Conservation (phyloP, 179 eudicot species). For the Heliamphora pulchella region DNA sequence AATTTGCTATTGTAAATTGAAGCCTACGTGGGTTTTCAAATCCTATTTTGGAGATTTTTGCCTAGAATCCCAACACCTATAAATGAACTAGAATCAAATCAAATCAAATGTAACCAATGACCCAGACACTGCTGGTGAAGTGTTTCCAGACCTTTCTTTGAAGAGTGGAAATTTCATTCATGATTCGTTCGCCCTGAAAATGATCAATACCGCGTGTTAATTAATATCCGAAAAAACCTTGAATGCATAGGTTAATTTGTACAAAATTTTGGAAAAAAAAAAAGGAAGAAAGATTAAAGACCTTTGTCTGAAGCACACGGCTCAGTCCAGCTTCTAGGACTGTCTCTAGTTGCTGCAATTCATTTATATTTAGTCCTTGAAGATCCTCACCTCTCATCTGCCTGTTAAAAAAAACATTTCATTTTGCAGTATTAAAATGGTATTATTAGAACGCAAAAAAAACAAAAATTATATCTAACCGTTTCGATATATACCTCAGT, state of each 20-base stretch:
- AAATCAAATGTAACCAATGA: background rate
- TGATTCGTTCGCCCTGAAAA: slow-evolving; percentile 45
- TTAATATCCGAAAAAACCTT: background rate
- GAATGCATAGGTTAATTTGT: background rate
- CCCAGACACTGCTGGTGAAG: background rate
- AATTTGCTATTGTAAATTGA: too few species aligned
- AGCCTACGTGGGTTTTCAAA: too few species aligned
- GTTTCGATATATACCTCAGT: slow-evolving; percentile 29
- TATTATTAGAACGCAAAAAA: background rate
- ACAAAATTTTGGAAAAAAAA: background rate
- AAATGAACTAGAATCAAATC: background rate
- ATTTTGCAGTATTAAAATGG: background rate
- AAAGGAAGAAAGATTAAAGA: background rate
- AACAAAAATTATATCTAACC: background rate
- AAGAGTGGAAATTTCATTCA: slow-evolving; percentile 46
- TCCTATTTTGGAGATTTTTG: too few species aligned
- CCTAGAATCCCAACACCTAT: too few species aligned
- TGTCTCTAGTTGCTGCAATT: slow-evolving; percentile 51
- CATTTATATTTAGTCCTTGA: slow-evolving; percentile 46
- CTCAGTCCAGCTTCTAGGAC: slow-evolving; percentile 48
- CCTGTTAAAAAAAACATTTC: slow-evolving; percentile 21
- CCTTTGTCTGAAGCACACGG: slow-evolving; percentile 57
- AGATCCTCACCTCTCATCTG: slow-evolving; percentile 67
- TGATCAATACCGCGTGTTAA: background rate
- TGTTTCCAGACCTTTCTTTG: slow-evolving; percentile 36